These are phyloP conservation scores for Colletotrichum lupini DNA, from an alignment of 2,329 filamentous ascomycete genomes.

Conservation along the genomic window DNA sequence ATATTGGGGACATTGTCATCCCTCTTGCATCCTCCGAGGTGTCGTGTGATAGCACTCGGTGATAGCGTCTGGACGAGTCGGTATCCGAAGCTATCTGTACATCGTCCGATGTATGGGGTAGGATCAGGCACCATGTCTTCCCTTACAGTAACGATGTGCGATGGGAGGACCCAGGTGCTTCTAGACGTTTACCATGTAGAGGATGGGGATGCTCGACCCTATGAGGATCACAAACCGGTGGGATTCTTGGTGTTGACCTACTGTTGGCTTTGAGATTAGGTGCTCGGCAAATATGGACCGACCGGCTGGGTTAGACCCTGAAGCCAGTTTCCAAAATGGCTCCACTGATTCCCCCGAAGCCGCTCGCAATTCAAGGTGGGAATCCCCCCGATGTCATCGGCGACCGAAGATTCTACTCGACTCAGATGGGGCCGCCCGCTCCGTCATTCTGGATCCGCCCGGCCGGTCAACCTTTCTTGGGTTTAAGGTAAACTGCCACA, in stretches of 20 bases:
- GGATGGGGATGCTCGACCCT: too few species aligned
- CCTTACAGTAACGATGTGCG: not conserved
- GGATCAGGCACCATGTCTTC: not conserved
- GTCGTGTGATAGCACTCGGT: conserved; percentile 8
- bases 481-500: not conserved
- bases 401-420: not conserved
- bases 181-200: not conserved
- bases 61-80: not conserved
- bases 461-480: not conserved
- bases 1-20: conserved; percentile 13
- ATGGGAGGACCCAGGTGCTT: not conserved
- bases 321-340: not conserved
- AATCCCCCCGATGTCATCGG: not conserved
- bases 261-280: not conserved
- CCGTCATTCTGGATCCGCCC: not conserved
- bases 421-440: not conserved
- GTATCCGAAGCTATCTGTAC: not conserved
- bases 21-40: not conserved
- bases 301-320: not conserved
- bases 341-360: not conserved
- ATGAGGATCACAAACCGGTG: not conserved
- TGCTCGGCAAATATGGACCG: not conserved
- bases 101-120: conserved; percentile 4
- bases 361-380: not conserved
- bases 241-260: not conserved